Evolutionary conservation across 495 filamentous ascomycete genomes (phyloP), one percentile per base, ranked within the genome.

Genomic region (Penicillium coprophilum): DNA sequence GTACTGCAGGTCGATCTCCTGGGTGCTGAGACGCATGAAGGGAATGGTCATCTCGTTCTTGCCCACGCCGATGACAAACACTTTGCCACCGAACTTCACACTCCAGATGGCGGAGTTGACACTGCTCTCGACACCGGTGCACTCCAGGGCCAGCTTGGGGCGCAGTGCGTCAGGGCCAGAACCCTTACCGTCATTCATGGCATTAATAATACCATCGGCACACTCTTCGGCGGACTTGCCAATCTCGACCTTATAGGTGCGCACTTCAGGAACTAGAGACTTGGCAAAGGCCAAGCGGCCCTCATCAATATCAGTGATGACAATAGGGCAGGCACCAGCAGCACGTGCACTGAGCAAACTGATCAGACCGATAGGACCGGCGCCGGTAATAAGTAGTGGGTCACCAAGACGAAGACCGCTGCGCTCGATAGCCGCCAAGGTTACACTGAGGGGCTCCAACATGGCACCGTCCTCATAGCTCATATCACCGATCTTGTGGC

Each of bases 41-140:
- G 92, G 92, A 59, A 96, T 87, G 66, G 84, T 88, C 80, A 96
- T 92, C 82, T 96, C 91, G 65, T 90, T 90, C 85, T 88, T 94
- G 59, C 92, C 92, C 3, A 96, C 92, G 24, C 92, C 92, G 60
- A 94, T 91, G 44, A 96, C 85, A 64, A 96, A 96, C 32, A 97
- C 92, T 77, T 92, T 94, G 53, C 92, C 92, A 54, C 91, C 92
- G 63, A 96, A 96, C 71, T 92, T 91, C 61, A 91, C 83, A 31
- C 88, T 86, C 81, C 89, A 91, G 69, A 97, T 92, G 43, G 91
- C 89, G 32, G 90, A 82, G 20, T 83, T 82, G 64, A 97, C 86
- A 68, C 85, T 89, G 73, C 85, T 89, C 77, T 96, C 91, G n/a
- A 94, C 90, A 23, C 92, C 92, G 0, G 92, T 96, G 75, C 92